A percentile compares a stretch with the other conserved stretches of the same genome.
phyloP scores from a whole-genome alignment of 2,329 filamentous ascomycete genomes.

The Colletotrichum viniferum region DNA sequence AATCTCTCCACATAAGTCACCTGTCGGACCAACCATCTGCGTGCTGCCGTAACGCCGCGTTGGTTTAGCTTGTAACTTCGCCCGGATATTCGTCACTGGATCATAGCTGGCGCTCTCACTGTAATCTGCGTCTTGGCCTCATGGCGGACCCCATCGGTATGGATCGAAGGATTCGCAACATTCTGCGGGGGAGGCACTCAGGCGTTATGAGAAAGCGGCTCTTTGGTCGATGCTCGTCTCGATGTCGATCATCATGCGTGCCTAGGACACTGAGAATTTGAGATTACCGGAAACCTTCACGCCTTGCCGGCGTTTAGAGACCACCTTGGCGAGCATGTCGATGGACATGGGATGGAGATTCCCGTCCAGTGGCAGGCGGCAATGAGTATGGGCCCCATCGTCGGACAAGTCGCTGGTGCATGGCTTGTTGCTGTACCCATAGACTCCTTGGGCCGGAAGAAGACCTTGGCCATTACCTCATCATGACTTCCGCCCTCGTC shows the following conservation, averaged over 20 bases:
- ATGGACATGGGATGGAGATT: background rate
- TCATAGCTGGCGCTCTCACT: background rate
- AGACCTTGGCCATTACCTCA: background rate
- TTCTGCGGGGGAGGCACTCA: background rate
- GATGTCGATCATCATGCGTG: background rate
- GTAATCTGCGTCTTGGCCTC: background rate
- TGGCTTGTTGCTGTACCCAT: background rate
- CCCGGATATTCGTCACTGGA: background rate
- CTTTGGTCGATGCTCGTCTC: background rate
- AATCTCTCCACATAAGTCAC: background rate
- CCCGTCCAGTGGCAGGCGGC: background rate
- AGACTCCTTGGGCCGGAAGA: background rate
- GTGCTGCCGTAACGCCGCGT: background rate
- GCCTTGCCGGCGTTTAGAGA: background rate
- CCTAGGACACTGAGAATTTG: background rate
- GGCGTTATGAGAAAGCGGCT: background rate
- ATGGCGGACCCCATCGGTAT: background rate
- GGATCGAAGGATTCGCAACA: background rate
- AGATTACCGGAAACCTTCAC: background rate
- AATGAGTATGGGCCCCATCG: background rate
- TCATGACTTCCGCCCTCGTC: background rate
- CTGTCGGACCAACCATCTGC: background rate
- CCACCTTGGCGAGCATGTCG: background rate
- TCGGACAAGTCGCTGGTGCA: background rate
- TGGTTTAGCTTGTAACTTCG: background rate